These are phyloP conservation scores for Lentinula detonsa DNA, from an alignment of 768 basidiomycete species.

Conservation along the genomic window DNA sequence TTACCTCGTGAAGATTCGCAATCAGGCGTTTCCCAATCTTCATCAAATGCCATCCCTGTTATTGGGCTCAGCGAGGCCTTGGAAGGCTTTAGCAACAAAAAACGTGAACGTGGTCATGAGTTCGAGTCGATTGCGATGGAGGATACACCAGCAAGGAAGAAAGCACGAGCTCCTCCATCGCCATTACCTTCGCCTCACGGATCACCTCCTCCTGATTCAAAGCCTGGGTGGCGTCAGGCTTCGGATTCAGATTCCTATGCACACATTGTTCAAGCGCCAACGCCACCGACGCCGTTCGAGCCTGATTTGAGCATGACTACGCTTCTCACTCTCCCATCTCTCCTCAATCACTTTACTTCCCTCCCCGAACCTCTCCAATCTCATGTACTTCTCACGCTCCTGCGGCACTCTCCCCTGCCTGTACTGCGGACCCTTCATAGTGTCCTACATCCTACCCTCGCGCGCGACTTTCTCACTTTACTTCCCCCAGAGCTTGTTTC, in stretches of 20 bases:
- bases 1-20: conserved; percentile 55
- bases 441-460: conserved; percentile 84
- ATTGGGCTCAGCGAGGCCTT: conserved; percentile 75
- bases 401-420: conserved; percentile 87
- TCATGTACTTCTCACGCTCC: conserved; percentile 86
- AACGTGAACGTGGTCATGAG: conserved; percentile 71
- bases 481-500: conserved; percentile 92
- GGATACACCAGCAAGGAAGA: conserved; percentile 60
- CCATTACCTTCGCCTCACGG: conserved; percentile 1
- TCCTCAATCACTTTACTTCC: conserved; percentile 74
- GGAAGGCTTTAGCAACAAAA: conserved; percentile 59
- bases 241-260: conserved; percentile 15
- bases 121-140: conserved; percentile 36
- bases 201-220: not conserved
- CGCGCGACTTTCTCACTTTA: conserved; percentile 89
- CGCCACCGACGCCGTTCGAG: conserved; percentile 34
- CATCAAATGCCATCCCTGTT: conserved; percentile 22
- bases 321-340: conserved; percentile 77
- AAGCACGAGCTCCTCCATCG: conserved; percentile 50
- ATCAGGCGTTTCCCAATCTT: conserved; percentile 25
- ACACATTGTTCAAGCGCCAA: not conserved
- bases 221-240: not conserved
- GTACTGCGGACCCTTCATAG: conserved; percentile 87
- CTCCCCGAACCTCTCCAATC: conserved; percentile 85
- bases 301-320: conserved; percentile 80